Conservation (phyloP, 2,329 filamentous ascomycete species). For the Tolypocladium guangdongense region DNA sequence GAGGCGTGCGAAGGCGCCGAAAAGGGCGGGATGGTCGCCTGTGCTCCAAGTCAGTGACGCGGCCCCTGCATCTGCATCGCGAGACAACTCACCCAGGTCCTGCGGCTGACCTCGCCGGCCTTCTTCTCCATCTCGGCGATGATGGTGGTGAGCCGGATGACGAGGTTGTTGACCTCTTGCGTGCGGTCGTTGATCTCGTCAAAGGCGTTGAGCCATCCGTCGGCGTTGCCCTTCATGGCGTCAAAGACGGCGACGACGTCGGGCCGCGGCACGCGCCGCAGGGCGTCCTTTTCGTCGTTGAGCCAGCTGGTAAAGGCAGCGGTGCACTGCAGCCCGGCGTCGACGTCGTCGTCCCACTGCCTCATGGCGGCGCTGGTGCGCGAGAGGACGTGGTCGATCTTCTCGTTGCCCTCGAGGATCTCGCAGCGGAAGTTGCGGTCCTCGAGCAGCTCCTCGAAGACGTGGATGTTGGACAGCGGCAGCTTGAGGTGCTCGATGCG, state of each 20-base stretch:
- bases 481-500: conserved; percentile 71
- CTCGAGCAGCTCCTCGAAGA: conserved; percentile 81
- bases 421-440: conserved; percentile 73
- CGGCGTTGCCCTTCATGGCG: conserved; percentile 86
- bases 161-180: conserved; percentile 54
- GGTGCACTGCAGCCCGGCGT: conserved; percentile 65
- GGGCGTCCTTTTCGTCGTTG: conserved; percentile 48
- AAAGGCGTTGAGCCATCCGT: conserved; percentile 80
- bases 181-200: conserved; percentile 64
- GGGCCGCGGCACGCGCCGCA: conserved; percentile 50
- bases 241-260: conserved; percentile 63
- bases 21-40: conserved; percentile 13
- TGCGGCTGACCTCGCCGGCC: conserved; percentile 72
- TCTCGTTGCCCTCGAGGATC: conserved; percentile 78
- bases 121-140: conserved; percentile 79
- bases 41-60: background rate
- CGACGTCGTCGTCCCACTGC: conserved; percentile 67
- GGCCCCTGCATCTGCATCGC: background rate
- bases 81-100: conserved; percentile 51
- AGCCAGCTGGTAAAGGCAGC: conserved; percentile 70
- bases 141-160: conserved; percentile 64
- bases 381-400: conserved; percentile 81
- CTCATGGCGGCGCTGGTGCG: conserved; percentile 66
- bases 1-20: conserved; percentile 4
- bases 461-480: conserved; percentile 69